These are phyloP conservation scores for Candida montana DNA, from an alignment of 805 yeast species.

Conservation along the genomic window DNA sequence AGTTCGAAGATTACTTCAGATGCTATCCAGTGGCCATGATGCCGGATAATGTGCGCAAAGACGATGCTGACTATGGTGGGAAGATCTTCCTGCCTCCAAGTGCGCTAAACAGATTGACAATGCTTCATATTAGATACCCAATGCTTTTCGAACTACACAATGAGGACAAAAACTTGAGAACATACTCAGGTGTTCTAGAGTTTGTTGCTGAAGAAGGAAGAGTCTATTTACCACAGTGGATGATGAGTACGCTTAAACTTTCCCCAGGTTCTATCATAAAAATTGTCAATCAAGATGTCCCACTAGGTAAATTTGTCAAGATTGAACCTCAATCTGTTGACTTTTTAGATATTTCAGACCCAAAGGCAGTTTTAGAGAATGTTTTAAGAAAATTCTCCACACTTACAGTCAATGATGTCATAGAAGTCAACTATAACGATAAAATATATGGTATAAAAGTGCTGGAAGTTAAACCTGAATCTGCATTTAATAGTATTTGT, in stretches of 20 bases:
- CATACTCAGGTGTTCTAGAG: slow-evolving; percentile 94
- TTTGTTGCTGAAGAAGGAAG: slow-evolving; percentile 97
- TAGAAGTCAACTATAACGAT: slow-evolving; percentile 81
- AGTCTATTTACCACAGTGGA: slow-evolving; percentile 93
- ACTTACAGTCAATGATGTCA: slow-evolving; percentile 74
- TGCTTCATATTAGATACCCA: slow-evolving; percentile 90
- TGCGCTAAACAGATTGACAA: slow-evolving; percentile 80
- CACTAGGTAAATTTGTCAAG: slow-evolving; percentile 83
- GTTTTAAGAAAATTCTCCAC: slow-evolving; percentile 88
- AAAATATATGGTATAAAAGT: slow-evolving; percentile 74
- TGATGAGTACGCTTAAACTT: slow-evolving; percentile 71
- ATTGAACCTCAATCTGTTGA: slow-evolving; percentile 94
- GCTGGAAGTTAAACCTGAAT: slow-evolving; percentile 80
- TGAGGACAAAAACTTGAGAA: slow-evolving; percentile 51
- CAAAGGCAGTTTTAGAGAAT: slow-evolving; percentile 93
- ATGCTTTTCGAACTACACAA: slow-evolving; percentile 83
- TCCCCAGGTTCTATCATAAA: slow-evolving; percentile 79
- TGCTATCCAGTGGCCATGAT: slow-evolving; percentile 90
- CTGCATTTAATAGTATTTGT: slow-evolving; percentile 64
- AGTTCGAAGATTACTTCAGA: slow-evolving; percentile 82
- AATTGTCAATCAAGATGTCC: slow-evolving; percentile 71
- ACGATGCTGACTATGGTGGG: slow-evolving; percentile 88
- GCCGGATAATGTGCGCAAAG: slow-evolving; percentile 62
- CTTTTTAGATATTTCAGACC: slow-evolving; percentile 89
- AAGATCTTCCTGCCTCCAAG: slow-evolving; percentile 93